A percentile compares a stretch with the other conserved stretches of the same genome.
Conservation (phyloP, 2,329 filamentous ascomycete genomes). For the Pyrenophora graminea region DNA sequence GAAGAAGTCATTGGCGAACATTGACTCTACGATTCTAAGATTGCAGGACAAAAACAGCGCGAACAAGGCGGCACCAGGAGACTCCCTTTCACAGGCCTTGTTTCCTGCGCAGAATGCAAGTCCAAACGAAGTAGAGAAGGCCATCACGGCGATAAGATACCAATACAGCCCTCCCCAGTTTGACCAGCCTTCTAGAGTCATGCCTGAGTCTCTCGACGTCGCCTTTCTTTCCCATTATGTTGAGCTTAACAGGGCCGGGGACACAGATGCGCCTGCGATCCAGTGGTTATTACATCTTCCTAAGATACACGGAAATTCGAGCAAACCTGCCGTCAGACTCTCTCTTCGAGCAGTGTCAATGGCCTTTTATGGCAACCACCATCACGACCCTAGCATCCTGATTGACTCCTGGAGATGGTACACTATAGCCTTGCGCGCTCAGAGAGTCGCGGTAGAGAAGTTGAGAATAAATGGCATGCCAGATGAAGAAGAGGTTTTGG, state of each 20-base stretch:
- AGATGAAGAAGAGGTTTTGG: constrained; percentile 35
- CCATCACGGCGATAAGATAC: constrained; percentile 29
- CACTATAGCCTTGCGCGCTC: constrained; percentile 31
- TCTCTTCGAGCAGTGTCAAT: constrained; percentile 41
- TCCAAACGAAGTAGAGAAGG: constrained; percentile 21
- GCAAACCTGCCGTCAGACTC: constrained; percentile 31
- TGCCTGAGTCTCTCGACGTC: constrained; percentile 31
- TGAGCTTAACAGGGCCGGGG: constrained; percentile 28
- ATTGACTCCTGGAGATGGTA: constrained; percentile 43
- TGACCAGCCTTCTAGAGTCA: constrained; percentile 31
- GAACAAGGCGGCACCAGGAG: background rate
- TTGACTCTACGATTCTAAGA: background rate
- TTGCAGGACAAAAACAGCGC: background rate
- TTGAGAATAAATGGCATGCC: constrained; percentile 28
- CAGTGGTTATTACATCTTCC: constrained; percentile 36
- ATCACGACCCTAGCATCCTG: constrained; percentile 34
- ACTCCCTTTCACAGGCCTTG: background rate
- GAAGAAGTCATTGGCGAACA: background rate
- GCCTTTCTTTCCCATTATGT: constrained; percentile 40
- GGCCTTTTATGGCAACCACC: constrained; percentile 39
- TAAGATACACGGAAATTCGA: constrained; percentile 20
- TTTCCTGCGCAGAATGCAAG: constrained; percentile 1
- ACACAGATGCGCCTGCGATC: constrained; percentile 24
- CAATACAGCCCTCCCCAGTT: constrained; percentile 30
- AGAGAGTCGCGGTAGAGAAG: constrained; percentile 26